These are phyloP conservation scores for Penicillium sp. DNA, from an alignment of 2,329 filamentous ascomycete species.

Conservation along the genomic window DNA sequence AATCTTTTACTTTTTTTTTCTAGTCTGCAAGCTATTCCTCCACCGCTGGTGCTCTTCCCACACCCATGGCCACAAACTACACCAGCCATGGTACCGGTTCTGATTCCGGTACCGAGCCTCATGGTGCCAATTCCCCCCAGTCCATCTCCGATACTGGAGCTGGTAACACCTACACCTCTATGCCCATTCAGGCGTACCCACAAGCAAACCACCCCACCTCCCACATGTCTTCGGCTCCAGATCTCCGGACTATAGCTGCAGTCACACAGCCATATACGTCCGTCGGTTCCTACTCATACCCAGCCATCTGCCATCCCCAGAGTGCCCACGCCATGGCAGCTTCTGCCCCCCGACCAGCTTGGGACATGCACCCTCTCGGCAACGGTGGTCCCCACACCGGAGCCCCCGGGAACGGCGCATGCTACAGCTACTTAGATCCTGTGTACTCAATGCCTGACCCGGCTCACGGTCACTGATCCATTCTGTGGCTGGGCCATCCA, in stretches of 20 bases:
- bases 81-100: conserved; percentile 42
- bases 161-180: conserved; percentile 45
- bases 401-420: conserved; percentile 24
- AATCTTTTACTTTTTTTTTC: conserved; percentile 11
- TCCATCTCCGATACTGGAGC: conserved; percentile 48
- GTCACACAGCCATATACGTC: conserved; percentile 33
- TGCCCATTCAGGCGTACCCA: conserved; percentile 47
- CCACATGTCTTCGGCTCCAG: conserved; percentile 35
- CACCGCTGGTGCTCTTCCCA: conserved; percentile 52
- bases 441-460: conserved; percentile 36
- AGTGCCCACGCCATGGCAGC: conserved; percentile 30
- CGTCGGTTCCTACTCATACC: conserved; percentile 35
- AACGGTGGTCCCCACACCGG: conserved; percentile 30
- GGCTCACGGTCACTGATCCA: conserved; percentile 25
- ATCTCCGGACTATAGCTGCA: conserved; percentile 39
- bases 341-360: conserved; percentile 36
- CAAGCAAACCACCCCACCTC: conserved; percentile 34
- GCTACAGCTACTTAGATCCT: conserved; percentile 36
- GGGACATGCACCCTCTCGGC: conserved; percentile 40
- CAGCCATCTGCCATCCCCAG: conserved; percentile 33
- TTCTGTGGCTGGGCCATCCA: background rate
- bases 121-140: conserved; percentile 50
- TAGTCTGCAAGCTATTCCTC: conserved; percentile 70
- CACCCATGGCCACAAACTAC: conserved; percentile 39
- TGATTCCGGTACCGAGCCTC: conserved; percentile 50